phyloP scores from a whole-genome alignment of 2,329 filamentous ascomycete species.

The Ceratocystis diversiconidia region DNA sequence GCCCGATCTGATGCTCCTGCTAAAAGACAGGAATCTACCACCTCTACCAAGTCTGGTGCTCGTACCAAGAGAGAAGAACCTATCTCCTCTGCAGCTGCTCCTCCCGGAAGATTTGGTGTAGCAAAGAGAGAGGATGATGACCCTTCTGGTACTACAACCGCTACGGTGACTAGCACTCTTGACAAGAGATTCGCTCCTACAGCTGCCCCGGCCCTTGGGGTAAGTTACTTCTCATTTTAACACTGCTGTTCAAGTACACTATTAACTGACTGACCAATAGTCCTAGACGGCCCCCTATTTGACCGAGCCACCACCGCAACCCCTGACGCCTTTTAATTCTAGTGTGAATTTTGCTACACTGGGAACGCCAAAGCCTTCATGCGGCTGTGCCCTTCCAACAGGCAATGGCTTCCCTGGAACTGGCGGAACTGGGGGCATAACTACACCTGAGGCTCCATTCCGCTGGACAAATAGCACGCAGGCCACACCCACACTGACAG shows the following conservation, averaged over 20 bases:
- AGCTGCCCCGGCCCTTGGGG: background rate
- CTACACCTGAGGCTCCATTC: background rate
- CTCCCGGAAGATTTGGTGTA: background rate
- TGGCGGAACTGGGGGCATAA: background rate
- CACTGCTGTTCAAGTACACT: background rate
- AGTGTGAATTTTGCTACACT: constrained; percentile 16
- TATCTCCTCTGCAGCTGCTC: background rate
- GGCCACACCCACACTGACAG: background rate
- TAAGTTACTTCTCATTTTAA: background rate
- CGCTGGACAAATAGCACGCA: constrained; percentile 4
- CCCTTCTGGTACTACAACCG: no score
- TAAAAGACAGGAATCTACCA: no score
- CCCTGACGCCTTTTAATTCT: constrained; percentile 14
- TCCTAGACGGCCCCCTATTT: background rate
- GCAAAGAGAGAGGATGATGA: no score
- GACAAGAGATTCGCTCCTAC: no score
- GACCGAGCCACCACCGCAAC: constrained; percentile 7
- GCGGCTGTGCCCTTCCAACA: background rate
- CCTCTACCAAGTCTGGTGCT: no score
- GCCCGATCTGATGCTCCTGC: no score
- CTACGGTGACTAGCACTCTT: no score
- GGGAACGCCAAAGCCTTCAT: background rate
- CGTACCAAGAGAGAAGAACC: background rate
- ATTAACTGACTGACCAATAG: constrained; percentile 4
- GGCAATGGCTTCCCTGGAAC: background rate